phyloP scores from a whole-genome alignment of 805 yeast species.

The Barnettozyma vustinii region DNA sequence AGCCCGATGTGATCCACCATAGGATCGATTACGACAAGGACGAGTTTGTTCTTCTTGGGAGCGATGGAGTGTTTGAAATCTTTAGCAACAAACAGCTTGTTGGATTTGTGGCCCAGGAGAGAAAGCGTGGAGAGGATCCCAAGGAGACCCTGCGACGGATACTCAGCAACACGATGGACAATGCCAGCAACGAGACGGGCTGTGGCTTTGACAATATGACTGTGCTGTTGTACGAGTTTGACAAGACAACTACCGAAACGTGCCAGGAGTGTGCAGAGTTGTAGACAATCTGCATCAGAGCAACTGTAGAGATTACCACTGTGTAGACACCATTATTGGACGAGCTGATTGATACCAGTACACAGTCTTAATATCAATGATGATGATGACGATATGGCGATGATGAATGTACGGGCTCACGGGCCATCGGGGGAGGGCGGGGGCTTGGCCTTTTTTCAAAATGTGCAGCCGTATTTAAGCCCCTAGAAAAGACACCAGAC shows the following conservation, averaged over 20 bases:
- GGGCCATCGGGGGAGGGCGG: background rate
- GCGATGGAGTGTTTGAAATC: conserved; percentile 84
- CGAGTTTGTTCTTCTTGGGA: conserved; percentile 68
- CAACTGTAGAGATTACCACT: background rate
- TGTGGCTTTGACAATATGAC: conserved; percentile 81
- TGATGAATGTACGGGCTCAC: background rate
- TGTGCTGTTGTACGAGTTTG: conserved; percentile 3
- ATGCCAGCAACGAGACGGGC: conserved; percentile 71
- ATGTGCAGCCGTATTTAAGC: background rate
- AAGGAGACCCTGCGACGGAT: conserved; percentile 55
- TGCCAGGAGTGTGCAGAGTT: background rate
- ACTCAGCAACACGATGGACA: conserved; percentile 54
- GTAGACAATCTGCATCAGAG: background rate
- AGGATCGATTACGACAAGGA: conserved; percentile 37
- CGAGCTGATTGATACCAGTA: no score
- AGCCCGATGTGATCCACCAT: conserved; percentile 68
- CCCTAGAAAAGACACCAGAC: background rate
- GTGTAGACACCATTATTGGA: background rate
- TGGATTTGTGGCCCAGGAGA: conserved; percentile 48
- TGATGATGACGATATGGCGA: no score
- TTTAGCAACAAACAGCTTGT: conserved; percentile 53
- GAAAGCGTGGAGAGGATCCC: conserved; percentile 51
- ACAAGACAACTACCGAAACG: background rate
- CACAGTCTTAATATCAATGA: no score
- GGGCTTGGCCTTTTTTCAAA: background rate